A percentile compares a stretch with the other conserved stretches of the same genome.
Conservation (phyloP, 2,329 filamentous ascomycete genomes). For the Cadophora gregata region DNA sequence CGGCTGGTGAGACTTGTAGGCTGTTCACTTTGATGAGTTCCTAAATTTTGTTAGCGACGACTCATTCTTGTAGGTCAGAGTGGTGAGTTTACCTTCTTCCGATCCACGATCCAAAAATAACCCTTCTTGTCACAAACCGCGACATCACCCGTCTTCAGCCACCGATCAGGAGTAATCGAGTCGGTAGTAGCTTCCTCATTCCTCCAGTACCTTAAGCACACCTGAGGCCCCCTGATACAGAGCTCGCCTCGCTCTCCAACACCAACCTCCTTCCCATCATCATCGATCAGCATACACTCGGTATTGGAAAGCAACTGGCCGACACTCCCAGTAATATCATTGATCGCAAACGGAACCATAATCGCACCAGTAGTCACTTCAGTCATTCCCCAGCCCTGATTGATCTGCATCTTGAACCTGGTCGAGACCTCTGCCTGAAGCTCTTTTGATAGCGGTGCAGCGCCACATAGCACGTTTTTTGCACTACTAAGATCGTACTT, state of each 20-base stretch:
- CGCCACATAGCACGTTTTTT: slow-evolving; percentile 55
- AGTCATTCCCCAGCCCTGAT: slow-evolving; percentile 68
- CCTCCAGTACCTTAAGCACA: slow-evolving; percentile 51
- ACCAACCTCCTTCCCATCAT: slow-evolving; percentile 47
- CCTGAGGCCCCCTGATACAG: slow-evolving; percentile 52
- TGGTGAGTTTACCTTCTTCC: slow-evolving; percentile 46
- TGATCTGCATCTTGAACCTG: slow-evolving; percentile 49
- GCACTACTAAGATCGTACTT: slow-evolving; percentile 60
- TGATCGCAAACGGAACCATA: slow-evolving; percentile 44
- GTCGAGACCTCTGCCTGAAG: slow-evolving; percentile 47
- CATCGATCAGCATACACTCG: slow-evolving; percentile 49
- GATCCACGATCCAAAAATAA: slow-evolving; percentile 69
- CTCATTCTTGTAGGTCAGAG: not conserved
- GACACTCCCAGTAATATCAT: slow-evolving; percentile 53
- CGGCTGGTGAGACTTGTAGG: slow-evolving; percentile 64
- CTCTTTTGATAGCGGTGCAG: slow-evolving; percentile 55
- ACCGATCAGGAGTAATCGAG: slow-evolving; percentile 49
- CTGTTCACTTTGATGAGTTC: slow-evolving; percentile 64
- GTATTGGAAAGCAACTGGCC: slow-evolving; percentile 60
- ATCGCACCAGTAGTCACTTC: slow-evolving; percentile 56
- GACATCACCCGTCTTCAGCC: slow-evolving; percentile 64
- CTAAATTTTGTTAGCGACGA: slow-evolving; percentile 39
- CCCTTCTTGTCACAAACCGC: slow-evolving; percentile 54
- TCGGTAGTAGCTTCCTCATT: slow-evolving; percentile 46
- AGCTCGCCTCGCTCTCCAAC: slow-evolving; percentile 50